Conservation (phyloP, 495 filamentous ascomycete species). For the Aspergillus coremiiformis region DNA sequence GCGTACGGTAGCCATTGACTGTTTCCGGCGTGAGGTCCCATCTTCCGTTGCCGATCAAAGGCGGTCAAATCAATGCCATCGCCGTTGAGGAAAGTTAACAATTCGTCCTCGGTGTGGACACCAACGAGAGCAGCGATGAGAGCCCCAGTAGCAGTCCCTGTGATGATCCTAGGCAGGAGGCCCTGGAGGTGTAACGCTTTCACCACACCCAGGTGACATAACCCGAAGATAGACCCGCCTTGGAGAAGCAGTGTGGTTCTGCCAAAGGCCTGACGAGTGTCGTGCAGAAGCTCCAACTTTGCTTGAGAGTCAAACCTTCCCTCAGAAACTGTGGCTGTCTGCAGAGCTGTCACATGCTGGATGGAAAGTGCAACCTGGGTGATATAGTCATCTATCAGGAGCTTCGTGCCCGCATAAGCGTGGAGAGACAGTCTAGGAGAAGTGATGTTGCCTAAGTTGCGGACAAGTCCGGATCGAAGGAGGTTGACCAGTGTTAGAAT, state of each 20-base stretch:
- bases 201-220: constrained; percentile 87
- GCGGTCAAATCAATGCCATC: constrained; percentile 77
- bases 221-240: constrained; percentile 84
- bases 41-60: constrained; percentile 45
- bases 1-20: constrained; percentile 16
- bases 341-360: constrained; percentile 64
- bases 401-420: constrained; percentile 83
- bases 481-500: constrained; percentile 68
- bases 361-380: constrained; percentile 73
- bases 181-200: constrained; percentile 82
- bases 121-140: constrained; percentile 86
- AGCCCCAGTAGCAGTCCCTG: constrained; percentile 83
- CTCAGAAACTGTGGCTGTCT: constrained; percentile 49
- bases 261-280: constrained; percentile 86
- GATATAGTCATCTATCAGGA: constrained; percentile 86
- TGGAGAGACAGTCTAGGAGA: constrained; percentile 76
- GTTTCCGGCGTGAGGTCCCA: constrained; percentile 8
- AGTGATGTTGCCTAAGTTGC: constrained; percentile 88
- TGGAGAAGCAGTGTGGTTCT: constrained; percentile 80
- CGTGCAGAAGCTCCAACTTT: constrained; percentile 82
- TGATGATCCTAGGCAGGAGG: constrained; percentile 81
- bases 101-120: constrained; percentile 81
- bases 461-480: constrained; percentile 77
- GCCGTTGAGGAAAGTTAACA: constrained; percentile 66
- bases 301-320: constrained; percentile 67